These are phyloP conservation scores for Tuber borchii DNA, from an alignment of 495 filamentous ascomycete genomes.

Conservation along the genomic window DNA sequence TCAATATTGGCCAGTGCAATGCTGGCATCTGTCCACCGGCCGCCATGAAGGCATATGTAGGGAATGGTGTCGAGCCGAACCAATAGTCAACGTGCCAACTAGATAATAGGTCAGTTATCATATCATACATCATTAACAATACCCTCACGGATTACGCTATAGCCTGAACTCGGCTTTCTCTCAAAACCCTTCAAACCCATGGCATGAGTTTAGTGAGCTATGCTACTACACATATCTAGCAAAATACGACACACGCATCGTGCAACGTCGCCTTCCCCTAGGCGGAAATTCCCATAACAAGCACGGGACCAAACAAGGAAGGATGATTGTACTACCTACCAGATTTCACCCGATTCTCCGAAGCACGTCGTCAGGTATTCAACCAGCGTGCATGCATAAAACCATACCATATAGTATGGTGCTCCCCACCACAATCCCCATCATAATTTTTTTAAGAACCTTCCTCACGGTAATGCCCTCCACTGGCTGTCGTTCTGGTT, in stretches of 20 bases:
- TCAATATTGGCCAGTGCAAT: background rate
- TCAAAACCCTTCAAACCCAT: background rate
- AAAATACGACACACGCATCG: background rate
- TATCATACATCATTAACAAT: background rate
- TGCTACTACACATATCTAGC: background rate
- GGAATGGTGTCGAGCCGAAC: background rate
- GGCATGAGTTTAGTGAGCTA: background rate
- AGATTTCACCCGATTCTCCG: background rate
- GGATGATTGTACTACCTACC: background rate
- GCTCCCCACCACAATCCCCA: background rate
- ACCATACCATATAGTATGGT: background rate
- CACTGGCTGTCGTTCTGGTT: background rate
- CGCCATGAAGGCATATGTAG: background rate
- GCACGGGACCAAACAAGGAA: background rate
- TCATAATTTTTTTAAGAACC: background rate
- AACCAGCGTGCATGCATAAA: background rate
- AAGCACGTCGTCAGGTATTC: background rate
- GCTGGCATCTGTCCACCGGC: background rate
- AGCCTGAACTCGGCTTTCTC: background rate
- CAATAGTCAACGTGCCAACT: background rate
- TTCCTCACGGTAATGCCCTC: background rate
- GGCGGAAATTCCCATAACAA: background rate
- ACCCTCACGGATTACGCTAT: background rate
- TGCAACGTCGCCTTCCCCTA: background rate
- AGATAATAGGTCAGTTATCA: background rate